Base-by-base conservation (phyloP, 495 filamentous ascomycete genomes). In the Apiosordaria backusii region DNA sequence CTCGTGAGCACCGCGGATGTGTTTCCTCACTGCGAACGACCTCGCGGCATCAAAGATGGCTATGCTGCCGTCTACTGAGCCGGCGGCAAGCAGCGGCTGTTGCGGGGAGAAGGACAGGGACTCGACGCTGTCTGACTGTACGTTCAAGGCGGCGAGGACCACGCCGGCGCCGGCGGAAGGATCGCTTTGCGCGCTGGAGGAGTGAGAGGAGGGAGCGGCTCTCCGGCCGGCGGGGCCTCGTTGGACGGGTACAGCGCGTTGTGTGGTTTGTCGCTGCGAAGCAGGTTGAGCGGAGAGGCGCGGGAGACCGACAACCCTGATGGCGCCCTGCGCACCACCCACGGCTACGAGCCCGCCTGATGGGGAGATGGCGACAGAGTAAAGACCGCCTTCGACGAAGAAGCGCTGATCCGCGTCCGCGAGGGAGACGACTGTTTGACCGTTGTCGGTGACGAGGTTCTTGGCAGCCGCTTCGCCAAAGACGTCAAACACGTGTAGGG, bases 401-500 rank as follows among this genome's bases (percentile, higher is more conserved):
- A 98, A 99, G 21, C 95, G 86, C 77, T 96, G 91, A 75, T 99
- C 96, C 55, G 84, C 82, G 0, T 83, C 81, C 21, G 90, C 97
- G n/a, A 97, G 82, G 0, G 87, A 89, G 4, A 99, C 89, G 19
- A 97, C 86, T 54, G 89, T 92, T 60, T 87, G 87, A 21, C 89
- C 87, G 57, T 85, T 86, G 52, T 88, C 86, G 55, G 85, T 86
- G 10, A 87, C 82, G 15, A 95, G 79, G 13, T 89, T 91, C 50
- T 89, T 87, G 0, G 89, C 90, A 18, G 89, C 89, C 0, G 91
- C 93, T 50, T 87, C 87, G 29, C 93, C 92, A 77, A 92, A 97
- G 13, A 92, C 90, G 76, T 98, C 95, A 84, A 91, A 97, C 50
- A 97, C 93, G 77, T 92, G 92, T 69, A 99, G 86, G 67, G 87